phyloP scores from a whole-genome alignment of 352 stramenopile genomes.

The Globisporangium viniferum region DNA sequence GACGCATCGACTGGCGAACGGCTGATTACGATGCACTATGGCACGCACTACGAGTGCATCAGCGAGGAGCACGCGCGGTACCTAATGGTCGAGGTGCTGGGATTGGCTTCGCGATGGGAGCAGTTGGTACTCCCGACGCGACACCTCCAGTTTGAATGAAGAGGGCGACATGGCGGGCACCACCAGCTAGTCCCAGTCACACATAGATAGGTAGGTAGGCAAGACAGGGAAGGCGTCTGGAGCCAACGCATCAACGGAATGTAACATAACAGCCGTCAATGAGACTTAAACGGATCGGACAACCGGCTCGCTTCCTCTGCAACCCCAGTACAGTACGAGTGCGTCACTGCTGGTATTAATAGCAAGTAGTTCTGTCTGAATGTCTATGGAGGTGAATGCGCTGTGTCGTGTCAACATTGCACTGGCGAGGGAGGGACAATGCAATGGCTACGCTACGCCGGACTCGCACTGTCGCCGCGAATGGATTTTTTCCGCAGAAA shows the following conservation, averaged over 20 bases:
- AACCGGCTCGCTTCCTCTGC: too few species aligned
- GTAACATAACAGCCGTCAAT: too few species aligned
- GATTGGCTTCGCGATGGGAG: constrained; percentile 38
- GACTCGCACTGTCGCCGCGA: background rate
- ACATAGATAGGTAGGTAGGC: background rate
- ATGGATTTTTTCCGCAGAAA: background rate
- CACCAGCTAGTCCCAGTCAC: background rate
- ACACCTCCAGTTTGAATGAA: constrained; percentile 25
- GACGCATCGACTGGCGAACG: background rate
- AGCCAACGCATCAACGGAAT: too few species aligned
- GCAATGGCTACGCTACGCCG: background rate
- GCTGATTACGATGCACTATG: constrained; percentile 32
- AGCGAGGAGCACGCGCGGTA: constrained; percentile 40
- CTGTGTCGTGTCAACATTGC: background rate
- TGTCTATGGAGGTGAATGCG: background rate
- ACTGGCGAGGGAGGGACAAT: background rate
- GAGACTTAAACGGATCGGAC: too few species aligned
- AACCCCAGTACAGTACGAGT: too few species aligned
- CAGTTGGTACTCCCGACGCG: constrained; percentile 31
- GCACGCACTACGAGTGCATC: constrained; percentile 41
- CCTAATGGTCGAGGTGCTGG: constrained; percentile 42
- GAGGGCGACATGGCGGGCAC: background rate
- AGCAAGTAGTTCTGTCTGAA: too few species aligned
- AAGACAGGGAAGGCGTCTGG: background rate
- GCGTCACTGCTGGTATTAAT: too few species aligned